These are phyloP conservation scores for Juglanconis sp. DNA, from an alignment of 2,329 filamentous ascomycete species.

Conservation along the genomic window DNA sequence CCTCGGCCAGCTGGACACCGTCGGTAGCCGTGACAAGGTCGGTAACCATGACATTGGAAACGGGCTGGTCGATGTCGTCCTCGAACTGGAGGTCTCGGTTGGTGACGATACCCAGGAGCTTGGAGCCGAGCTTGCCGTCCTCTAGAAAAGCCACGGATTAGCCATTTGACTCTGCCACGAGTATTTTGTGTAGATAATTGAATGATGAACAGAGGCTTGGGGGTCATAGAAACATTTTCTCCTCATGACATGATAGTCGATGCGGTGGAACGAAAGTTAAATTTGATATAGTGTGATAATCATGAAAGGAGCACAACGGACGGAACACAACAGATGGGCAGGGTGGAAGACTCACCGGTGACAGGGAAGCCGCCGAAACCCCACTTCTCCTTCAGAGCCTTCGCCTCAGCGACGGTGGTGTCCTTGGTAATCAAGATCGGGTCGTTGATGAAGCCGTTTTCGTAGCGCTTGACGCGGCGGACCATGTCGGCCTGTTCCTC, in stretches of 20 bases:
- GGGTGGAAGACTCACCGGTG: slow-evolving; percentile 70
- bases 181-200: background rate
- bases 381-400: slow-evolving; percentile 93
- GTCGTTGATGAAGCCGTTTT: slow-evolving; percentile 98
- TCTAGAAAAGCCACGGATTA: slow-evolving; percentile 56
- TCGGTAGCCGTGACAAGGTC: slow-evolving; percentile 84
- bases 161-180: slow-evolving; percentile 24
- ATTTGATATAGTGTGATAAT: slow-evolving; percentile 74
- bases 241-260: slow-evolving; percentile 83
- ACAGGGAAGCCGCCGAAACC: slow-evolving; percentile 98
- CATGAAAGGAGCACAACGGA: slow-evolving; percentile 40
- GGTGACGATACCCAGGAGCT: slow-evolving; percentile 95
- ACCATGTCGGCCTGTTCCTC: slow-evolving; percentile 99
- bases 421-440: slow-evolving; percentile 85
- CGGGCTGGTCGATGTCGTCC: slow-evolving; percentile 65
- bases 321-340: slow-evolving; percentile 12
- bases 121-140: slow-evolving; percentile 87
- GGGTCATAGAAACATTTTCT: slow-evolving; percentile 42
- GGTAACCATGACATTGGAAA: slow-evolving; percentile 91
- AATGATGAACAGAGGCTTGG: background rate
- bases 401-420: slow-evolving; percentile 88
- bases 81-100: slow-evolving; percentile 98
- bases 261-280: slow-evolving; percentile 99
- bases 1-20: slow-evolving; percentile 80
- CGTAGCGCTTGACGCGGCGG: slow-evolving; percentile 96